Conservation (phyloP, 345 rosid genomes). For the Linum lewisii region DNA sequence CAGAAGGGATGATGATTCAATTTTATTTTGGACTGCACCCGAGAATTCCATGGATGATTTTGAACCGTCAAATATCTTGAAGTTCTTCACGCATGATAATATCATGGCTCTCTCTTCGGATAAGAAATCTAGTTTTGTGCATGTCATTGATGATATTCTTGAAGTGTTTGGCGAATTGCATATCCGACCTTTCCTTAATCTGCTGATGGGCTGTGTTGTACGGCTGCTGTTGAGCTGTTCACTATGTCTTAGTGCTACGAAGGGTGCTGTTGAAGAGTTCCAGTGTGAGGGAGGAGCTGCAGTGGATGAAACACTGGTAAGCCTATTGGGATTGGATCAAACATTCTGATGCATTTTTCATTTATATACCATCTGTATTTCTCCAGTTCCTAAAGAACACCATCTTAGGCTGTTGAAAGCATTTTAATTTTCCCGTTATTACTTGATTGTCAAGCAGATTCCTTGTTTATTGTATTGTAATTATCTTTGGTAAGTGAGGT, state of each 20-base stretch:
- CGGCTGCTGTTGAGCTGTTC: slow-evolving; percentile 51
- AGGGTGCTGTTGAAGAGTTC: slow-evolving; percentile 17
- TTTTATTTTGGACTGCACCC: slow-evolving; percentile 31
- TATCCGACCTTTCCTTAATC: slow-evolving; percentile 60
- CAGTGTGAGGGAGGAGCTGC: slow-evolving; percentile 18
- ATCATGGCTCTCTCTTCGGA: slow-evolving; percentile 53
- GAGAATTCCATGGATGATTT: slow-evolving; percentile 33
- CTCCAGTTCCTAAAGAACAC: too few relatives aligned
- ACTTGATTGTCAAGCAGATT: too few relatives aligned
- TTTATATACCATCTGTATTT: neutral
- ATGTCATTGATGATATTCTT: slow-evolving; percentile 69
- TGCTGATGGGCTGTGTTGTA: slow-evolving; percentile 80
- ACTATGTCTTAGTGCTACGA: slow-evolving; percentile 32
- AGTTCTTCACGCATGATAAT: slow-evolving; percentile 49
- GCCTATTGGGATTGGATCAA: neutral
- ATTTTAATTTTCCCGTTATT: too few relatives aligned
- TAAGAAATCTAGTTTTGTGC: slow-evolving; percentile 67
- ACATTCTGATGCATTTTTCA: neutral
- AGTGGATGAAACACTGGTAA: slow-evolving; percentile 39
- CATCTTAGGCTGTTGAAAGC: too few relatives aligned
- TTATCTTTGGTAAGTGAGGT: neutral
- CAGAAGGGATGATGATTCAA: slow-evolving; percentile 32
- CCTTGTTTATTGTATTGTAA: too few relatives aligned
- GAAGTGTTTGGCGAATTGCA: slow-evolving; percentile 68
- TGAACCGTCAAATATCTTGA: slow-evolving; percentile 36